A percentile compares a stretch with the other conserved stretches of the same genome.
Conservation (phyloP, 345 rosid species). For the Arabidopsis arenosa region DNA sequence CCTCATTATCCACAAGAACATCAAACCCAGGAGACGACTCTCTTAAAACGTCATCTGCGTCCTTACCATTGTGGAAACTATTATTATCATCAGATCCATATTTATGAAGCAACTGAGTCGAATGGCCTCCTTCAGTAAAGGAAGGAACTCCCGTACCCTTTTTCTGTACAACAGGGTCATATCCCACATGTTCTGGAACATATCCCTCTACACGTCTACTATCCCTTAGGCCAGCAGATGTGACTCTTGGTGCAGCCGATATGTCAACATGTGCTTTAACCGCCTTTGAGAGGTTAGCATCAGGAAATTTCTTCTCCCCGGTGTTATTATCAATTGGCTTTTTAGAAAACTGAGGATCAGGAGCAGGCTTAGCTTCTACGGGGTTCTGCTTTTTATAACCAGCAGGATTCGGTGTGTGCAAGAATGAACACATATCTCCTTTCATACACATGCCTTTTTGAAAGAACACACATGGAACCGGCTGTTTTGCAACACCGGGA, state of each 20-base stretch:
- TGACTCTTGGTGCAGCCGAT: slow-evolving; percentile 45
- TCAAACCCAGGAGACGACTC: slow-evolving; percentile 93
- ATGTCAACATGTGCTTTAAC: slow-evolving; percentile 44
- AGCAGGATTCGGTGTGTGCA: slow-evolving; percentile 62
- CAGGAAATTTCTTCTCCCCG: slow-evolving; percentile 49
- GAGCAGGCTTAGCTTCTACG: slow-evolving; percentile 36
- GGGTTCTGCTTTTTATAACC: slow-evolving; percentile 52
- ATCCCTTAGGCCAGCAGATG: slow-evolving; percentile 47
- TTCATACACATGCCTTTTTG: slow-evolving; percentile 82
- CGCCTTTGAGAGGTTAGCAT: slow-evolving; percentile 44
- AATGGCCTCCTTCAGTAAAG: slow-evolving; percentile 52
- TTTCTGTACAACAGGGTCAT: slow-evolving; percentile 55
- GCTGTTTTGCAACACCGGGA: slow-evolving; percentile 55
- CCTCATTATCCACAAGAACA: slow-evolving; percentile 94
- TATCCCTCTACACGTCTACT: slow-evolving; percentile 46
- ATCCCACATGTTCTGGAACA: slow-evolving; percentile 40
- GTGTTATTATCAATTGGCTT: slow-evolving; percentile 50
- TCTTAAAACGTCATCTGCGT: slow-evolving; percentile 66
- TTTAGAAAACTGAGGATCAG: slow-evolving; percentile 48
- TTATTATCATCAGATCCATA: slow-evolving; percentile 58
- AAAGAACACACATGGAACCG: slow-evolving; percentile 82
- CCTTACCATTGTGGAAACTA: slow-evolving; percentile 63
- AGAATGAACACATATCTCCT: slow-evolving; percentile 87
- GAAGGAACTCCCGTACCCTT: slow-evolving; percentile 45
- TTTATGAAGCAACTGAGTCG: slow-evolving; percentile 53